A percentile compares a stretch with the other conserved stretches of the same genome.
Evolutionary conservation across 108 stramenopile species (phyloP).

Genomic region (Conticribra guillardii): DNA sequence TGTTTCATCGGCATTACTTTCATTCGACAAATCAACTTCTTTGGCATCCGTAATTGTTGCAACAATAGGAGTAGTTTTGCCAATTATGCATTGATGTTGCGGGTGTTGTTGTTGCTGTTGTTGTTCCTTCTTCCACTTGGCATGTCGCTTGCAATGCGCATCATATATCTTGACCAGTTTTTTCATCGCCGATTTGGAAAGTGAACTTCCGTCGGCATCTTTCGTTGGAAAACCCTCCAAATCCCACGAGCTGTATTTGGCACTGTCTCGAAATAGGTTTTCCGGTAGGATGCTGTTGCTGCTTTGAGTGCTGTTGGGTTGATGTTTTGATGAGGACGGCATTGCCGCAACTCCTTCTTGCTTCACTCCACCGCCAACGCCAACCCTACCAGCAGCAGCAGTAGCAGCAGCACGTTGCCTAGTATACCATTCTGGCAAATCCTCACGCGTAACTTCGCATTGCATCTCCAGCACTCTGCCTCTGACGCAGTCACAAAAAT

Average conservation of each 20-base stretch:
- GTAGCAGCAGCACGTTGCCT: not conserved
- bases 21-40: not conserved
- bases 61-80: too few relatives aligned
- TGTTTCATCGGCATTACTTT: not conserved
- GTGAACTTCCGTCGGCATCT: slow-evolving; percentile 37
- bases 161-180: slow-evolving; percentile 58
- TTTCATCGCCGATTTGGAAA: slow-evolving; percentile 65
- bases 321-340: not conserved
- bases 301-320: not conserved
- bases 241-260: slow-evolving; percentile 45
- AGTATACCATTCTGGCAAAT: slow-evolving; percentile 24
- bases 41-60: not conserved
- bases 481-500: slow-evolving; percentile 47
- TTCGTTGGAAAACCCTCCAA: slow-evolving; percentile 57
- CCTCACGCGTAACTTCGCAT: slow-evolving; percentile 5
- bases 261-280: slow-evolving; percentile 52
- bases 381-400: too few relatives aligned
- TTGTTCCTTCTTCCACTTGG: slow-evolving; percentile 49
- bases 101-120: too few relatives aligned
- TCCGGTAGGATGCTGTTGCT: slow-evolving; percentile 41
- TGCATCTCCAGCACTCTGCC: slow-evolving; percentile 47
- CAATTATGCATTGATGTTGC: too few relatives aligned
- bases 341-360: not conserved
- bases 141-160: slow-evolving; percentile 59
- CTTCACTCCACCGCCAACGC: too few relatives aligned